Conservation (phyloP, 805 yeast genomes). For the Zygosaccharomyces pseudorouxii region DNA sequence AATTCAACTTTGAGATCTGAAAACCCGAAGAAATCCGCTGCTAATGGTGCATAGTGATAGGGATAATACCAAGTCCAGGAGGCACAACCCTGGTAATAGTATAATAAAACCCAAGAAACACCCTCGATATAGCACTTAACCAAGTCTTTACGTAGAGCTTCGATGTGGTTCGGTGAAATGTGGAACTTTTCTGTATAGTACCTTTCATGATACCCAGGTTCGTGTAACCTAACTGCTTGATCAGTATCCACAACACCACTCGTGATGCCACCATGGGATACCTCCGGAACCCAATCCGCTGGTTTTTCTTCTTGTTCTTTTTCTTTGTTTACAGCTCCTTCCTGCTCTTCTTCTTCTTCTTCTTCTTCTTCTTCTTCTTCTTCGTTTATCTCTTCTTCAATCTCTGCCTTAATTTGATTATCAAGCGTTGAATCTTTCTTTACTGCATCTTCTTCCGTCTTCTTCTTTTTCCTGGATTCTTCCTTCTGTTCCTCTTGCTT, state of each 20-base stretch:
- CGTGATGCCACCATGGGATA: constrained; percentile 26
- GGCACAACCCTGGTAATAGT: constrained; percentile 96
- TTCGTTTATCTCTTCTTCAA: constrained; percentile 9
- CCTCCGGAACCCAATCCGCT: constrained; percentile 27
- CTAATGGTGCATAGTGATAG: constrained; percentile 97
- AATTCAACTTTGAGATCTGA: constrained; percentile 52
- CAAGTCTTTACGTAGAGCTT: constrained; percentile 51
- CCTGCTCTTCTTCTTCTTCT: constrained; percentile 11
- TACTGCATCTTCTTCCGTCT: constrained; percentile 15
- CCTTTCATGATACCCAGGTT: constrained; percentile 79
- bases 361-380: constrained; percentile 20
- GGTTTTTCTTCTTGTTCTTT: constrained; percentile 17
- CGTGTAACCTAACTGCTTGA: constrained; percentile 64
- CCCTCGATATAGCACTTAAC: constrained; percentile 83
- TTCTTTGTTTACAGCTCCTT: constrained; percentile 1
- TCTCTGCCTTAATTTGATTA: constrained; percentile 26
- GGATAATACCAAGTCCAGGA: constrained; percentile 99
- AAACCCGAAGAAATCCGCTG: constrained; percentile 67
- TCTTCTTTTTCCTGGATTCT: constrained; percentile 12
- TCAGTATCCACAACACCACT: constrained; percentile 42
- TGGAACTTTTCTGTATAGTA: constrained; percentile 77
- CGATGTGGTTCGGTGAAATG: constrained; percentile 49
- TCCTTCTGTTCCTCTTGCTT: constrained; percentile 13
- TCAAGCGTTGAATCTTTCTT: constrained; percentile 12
- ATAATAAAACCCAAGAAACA: constrained; percentile 90